A percentile compares a stretch with the other conserved stretches of the same genome.
These are phyloP conservation scores for Capsella rubella DNA, from an alignment of 441 rosid species.

Conservation along the genomic window DNA sequence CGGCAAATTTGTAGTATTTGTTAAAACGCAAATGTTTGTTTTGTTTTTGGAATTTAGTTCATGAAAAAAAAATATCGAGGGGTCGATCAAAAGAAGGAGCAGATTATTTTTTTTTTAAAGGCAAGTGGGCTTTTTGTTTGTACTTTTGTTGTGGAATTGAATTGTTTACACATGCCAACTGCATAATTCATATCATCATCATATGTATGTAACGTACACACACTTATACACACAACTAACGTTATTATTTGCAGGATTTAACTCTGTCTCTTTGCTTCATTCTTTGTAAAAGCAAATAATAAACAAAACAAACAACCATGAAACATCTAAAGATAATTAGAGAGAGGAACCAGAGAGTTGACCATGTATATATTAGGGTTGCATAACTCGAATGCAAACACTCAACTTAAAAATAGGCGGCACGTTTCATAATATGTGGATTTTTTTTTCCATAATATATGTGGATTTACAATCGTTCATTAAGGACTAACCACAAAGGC, in stretches of 20 bases:
- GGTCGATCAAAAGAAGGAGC: conserved; percentile 18
- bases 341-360: neutral
- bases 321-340: conserved; percentile 9
- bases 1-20: neutral
- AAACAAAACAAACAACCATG: conserved; percentile 9
- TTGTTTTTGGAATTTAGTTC: conserved; percentile 33
- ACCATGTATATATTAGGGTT: neutral
- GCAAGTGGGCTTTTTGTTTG: conserved; percentile 41
- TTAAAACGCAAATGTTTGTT: conserved; percentile 12
- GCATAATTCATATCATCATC: conserved; percentile 37
- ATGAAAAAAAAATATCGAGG: conserved; percentile 20
- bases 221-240: conserved; percentile 25
- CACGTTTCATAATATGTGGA: neutral
- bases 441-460: no score
- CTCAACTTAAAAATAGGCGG: neutral
- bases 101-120: no score
- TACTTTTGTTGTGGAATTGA: conserved; percentile 39
- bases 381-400: neutral
- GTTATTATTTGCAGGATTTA: conserved; percentile 30
- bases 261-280: conserved; percentile 22
- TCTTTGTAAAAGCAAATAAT: conserved; percentile 13
- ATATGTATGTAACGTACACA: conserved; percentile 2
- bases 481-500: neutral
- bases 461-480: neutral
- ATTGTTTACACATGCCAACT: conserved; percentile 39